These are phyloP conservation scores for Leccinum aurantiacum DNA, from an alignment of 768 basidiomycete genomes.

Conservation along the genomic window DNA sequence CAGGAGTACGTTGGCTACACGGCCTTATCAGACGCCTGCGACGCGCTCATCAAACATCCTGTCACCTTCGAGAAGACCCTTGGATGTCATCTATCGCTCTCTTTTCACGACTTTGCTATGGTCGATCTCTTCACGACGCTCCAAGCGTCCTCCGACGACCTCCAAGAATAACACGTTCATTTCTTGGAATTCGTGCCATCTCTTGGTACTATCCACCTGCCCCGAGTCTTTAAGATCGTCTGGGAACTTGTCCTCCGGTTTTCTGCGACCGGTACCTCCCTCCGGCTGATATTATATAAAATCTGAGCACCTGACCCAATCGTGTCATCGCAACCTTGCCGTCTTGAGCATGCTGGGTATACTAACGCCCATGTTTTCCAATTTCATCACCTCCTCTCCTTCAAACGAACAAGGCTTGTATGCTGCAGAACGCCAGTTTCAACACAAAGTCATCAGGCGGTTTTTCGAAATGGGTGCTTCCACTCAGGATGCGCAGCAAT, in stretches of 20 bases:
- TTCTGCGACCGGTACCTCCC: constrained; percentile 34
- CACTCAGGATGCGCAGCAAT: constrained; percentile 57
- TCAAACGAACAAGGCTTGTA: constrained; percentile 11
- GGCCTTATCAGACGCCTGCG: too few relatives aligned
- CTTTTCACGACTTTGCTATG: too few relatives aligned
- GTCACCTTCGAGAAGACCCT: too few relatives aligned
- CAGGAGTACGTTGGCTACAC: too few relatives aligned
- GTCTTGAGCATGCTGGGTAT: constrained; percentile 61
- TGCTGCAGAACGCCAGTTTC: constrained; percentile 47
- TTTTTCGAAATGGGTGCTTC: constrained; percentile 75
- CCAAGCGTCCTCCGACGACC: constrained; percentile 33
- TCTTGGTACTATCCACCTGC: constrained; percentile 52
- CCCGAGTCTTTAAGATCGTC: constrained; percentile 61
- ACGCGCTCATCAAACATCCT: too few relatives aligned
- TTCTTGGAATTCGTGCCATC: constrained; percentile 42
- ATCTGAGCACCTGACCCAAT: constrained; percentile 58
- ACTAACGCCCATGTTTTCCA: constrained; percentile 46
- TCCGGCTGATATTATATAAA: constrained; percentile 57
- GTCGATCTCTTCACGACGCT: too few relatives aligned
- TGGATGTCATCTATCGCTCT: too few relatives aligned
- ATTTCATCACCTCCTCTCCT: constrained; percentile 23
- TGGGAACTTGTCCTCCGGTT: constrained; percentile 47
- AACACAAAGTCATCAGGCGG: constrained; percentile 64
- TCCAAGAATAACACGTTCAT: constrained; percentile 41
- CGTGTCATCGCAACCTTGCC: constrained; percentile 70